These are phyloP conservation scores for Pseudozyma pruni DNA, from an alignment of 1,284 basidiomycete genomes.

Conservation along the genomic window DNA sequence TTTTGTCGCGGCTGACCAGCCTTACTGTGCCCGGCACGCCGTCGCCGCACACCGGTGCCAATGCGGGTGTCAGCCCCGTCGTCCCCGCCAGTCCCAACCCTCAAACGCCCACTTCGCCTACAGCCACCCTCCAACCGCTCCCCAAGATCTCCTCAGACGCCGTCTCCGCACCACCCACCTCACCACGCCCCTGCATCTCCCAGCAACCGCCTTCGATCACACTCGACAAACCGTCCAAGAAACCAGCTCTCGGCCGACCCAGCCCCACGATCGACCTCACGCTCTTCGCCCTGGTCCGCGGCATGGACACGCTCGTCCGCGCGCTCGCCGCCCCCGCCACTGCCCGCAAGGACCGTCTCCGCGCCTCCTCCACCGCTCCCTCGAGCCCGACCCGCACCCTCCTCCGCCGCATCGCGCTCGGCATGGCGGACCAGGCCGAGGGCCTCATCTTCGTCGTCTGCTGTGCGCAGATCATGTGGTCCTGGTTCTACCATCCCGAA, in stretches of 20 bases:
- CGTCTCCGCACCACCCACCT: too few species aligned
- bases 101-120: constrained; percentile 15
- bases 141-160: constrained; percentile 12
- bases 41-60: not conserved
- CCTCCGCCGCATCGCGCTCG: constrained; percentile 6
- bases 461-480: constrained; percentile 64
- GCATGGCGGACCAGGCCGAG: constrained; percentile 46
- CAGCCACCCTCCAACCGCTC: constrained; percentile 4
- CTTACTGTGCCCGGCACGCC: constrained; percentile 48
- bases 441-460: constrained; percentile 60
- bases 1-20: constrained; percentile 52
- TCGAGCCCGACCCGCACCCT: not conserved
- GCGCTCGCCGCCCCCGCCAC: constrained; percentile 27
- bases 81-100: constrained; percentile 12
- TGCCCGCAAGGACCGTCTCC: constrained; percentile 12
- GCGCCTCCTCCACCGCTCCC: not conserved
- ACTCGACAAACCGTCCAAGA: not conserved
- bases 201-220: not conserved
- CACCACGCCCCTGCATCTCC: not conserved
- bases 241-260: constrained; percentile 31
- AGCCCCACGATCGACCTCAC: constrained; percentile 69
- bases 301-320: constrained; percentile 64
- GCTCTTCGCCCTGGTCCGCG: constrained; percentile 68
- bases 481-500: constrained; percentile 66
- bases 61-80: constrained; percentile 4